phyloP scores from a whole-genome alignment of 768 basidiomycete species.

The Solioccasus polychromus region DNA sequence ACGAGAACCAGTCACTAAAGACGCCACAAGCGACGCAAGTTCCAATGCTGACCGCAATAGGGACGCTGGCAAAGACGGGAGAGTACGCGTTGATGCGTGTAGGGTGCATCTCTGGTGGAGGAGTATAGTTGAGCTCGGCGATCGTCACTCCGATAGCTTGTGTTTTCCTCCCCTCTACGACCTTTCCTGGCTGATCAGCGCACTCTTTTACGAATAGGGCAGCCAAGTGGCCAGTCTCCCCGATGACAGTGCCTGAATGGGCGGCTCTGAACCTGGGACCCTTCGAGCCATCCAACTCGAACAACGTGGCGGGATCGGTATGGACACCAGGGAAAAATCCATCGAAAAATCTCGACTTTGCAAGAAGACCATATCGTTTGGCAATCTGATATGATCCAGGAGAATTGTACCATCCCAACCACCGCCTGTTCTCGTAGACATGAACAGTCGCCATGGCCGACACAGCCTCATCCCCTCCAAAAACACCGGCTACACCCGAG shows the following conservation, averaged over 20 bases:
- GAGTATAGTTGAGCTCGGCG: conserved; percentile 23
- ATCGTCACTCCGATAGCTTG: conserved; percentile 27
- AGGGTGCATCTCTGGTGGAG: conserved; percentile 15
- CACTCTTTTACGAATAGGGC: conserved; percentile 29
- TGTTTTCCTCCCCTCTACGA: conserved; percentile 26
- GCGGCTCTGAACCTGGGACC: conserved; percentile 34
- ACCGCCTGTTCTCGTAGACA: conserved; percentile 31
- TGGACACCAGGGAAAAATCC: conserved; percentile 34
- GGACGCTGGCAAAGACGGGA: conserved; percentile 27
- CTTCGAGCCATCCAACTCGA: conserved; percentile 29
- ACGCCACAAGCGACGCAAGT: conserved; percentile 28
- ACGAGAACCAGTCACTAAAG: conserved; percentile 33
- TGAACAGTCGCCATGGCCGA: conserved; percentile 39
- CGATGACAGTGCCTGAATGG: conserved; percentile 31
- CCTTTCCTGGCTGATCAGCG: conserved; percentile 4
- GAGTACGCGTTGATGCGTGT: conserved; percentile 19
- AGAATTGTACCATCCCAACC: conserved; percentile 39
- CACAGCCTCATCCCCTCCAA: conserved; percentile 38
- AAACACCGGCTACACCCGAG: conserved; percentile 36
- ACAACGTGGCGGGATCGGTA: conserved; percentile 31
- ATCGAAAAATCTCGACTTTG: conserved; percentile 33
- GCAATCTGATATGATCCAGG: conserved; percentile 37
- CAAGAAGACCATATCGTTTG: conserved; percentile 32
- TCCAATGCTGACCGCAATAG: conserved; percentile 29
- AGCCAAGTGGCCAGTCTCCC: conserved; percentile 31